Evolutionary conservation across 129 eudicot species (phyloP).

Genomic region (Ambrosia artemisiifolia): DNA sequence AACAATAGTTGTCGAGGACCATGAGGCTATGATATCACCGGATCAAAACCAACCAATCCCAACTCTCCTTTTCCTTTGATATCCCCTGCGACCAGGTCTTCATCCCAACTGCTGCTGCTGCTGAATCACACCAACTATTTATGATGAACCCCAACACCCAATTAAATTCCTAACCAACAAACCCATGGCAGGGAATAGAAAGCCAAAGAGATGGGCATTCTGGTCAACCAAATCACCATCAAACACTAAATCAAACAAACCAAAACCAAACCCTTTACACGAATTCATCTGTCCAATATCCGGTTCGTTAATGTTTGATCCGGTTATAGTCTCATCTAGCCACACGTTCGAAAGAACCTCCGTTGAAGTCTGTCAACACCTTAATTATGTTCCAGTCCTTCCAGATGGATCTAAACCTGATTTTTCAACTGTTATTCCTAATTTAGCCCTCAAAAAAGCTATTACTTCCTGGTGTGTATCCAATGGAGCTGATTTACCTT

Average conservation of each 20-base stretch:
- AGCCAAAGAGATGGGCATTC: constrained; percentile 46
- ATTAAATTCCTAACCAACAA: neutral
- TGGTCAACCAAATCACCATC: constrained; percentile 28
- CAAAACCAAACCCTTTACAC: constrained; percentile 47
- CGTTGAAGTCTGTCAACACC: constrained; percentile 50
- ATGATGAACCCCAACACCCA: neutral
- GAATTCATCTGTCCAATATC: constrained; percentile 80
- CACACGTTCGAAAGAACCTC: constrained; percentile 70
- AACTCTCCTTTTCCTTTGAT: no score
- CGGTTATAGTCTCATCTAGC: constrained; percentile 78
- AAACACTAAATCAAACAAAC: constrained; percentile 20
- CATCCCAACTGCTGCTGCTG: no score
- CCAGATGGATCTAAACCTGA: constrained; percentile 64
- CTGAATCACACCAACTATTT: no score
- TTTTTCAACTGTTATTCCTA: constrained; percentile 56
- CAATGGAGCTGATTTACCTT: constrained; percentile 30
- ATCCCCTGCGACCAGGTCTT: no score
- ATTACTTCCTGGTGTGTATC: constrained; percentile 67
- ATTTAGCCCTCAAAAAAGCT: constrained; percentile 60
- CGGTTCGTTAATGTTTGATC: constrained; percentile 59
- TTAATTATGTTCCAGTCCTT: constrained; percentile 49
- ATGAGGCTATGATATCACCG: constrained; percentile 10
- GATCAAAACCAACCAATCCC: neutral
- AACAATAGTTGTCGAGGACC: neutral
- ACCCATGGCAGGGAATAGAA: constrained; percentile 51